phyloP scores from a whole-genome alignment of 148 eudicot species.

The Vaccinium darrowii region DNA sequence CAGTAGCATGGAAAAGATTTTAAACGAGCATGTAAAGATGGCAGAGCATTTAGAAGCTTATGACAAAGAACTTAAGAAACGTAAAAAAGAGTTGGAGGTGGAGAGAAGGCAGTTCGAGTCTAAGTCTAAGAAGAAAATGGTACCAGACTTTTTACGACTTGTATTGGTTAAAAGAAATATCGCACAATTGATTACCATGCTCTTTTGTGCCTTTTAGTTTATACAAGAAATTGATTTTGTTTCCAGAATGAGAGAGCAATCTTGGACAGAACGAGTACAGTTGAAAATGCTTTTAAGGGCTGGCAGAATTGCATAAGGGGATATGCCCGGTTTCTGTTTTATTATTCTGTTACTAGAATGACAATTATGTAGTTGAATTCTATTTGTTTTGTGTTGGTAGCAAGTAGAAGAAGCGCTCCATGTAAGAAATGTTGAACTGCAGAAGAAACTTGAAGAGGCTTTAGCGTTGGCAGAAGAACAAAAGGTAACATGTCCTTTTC shows the following conservation, averaged over 20 bases:
- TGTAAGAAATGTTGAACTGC: too few relatives aligned
- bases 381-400: too few relatives aligned
- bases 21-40: neutral
- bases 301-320: constrained; percentile 41
- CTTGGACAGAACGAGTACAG: neutral
- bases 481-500: too few relatives aligned
- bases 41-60: neutral
- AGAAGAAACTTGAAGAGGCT: neutral
- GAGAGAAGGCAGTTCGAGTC: neutral
- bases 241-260: constrained; percentile 45
- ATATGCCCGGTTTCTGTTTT: neutral
- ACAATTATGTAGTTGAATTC: too few relatives aligned
- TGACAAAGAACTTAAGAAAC: neutral
- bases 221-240: neutral
- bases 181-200: too few relatives aligned
- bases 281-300: constrained; percentile 28
- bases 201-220: too few relatives aligned
- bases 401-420: too few relatives aligned
- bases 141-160: too few relatives aligned
- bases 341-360: too few relatives aligned
- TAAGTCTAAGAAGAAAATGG: neutral
- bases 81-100: neutral
- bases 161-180: too few relatives aligned
- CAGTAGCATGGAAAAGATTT: neutral
- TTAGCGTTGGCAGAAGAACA: too few relatives aligned